Evolutionary conservation across 2,329 filamentous ascomycete species (phyloP).

Genomic region (Fusarium pininemorale): DNA sequence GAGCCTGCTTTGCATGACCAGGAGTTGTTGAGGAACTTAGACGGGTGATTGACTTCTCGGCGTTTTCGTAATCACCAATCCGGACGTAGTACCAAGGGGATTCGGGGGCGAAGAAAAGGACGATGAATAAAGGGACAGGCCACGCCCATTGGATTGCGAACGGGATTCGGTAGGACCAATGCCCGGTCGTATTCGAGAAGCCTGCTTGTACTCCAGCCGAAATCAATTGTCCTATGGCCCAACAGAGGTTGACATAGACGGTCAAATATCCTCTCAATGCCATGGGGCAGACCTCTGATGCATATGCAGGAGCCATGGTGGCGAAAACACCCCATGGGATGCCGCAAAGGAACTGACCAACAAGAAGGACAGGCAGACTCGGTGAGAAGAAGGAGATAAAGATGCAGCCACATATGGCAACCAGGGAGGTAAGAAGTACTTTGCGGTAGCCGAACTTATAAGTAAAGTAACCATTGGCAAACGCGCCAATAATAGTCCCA

Average conservation of each 20-base stretch:
- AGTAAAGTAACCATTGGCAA: slow-evolving; percentile 38
- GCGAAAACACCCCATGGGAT: slow-evolving; percentile 56
- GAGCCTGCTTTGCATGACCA: slow-evolving; percentile 51
- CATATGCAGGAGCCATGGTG: slow-evolving; percentile 54
- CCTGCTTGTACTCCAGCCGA: slow-evolving; percentile 45
- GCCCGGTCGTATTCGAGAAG: slow-evolving; percentile 25
- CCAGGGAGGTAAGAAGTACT: slow-evolving; percentile 57
- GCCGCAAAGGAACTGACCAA: slow-evolving; percentile 58
- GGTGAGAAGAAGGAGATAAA: slow-evolving; percentile 48
- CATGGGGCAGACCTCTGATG: slow-evolving; percentile 56
- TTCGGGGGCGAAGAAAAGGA: slow-evolving; percentile 45
- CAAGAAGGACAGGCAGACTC: slow-evolving; percentile 52
- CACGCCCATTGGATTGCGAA: slow-evolving; percentile 52
- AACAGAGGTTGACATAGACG: slow-evolving; percentile 55
- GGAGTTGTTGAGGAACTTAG: slow-evolving; percentile 47
- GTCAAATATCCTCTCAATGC: slow-evolving; percentile 54
- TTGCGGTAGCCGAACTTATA: slow-evolving; percentile 47
- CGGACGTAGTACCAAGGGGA: slow-evolving; percentile 48
- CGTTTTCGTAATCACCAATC: slow-evolving; percentile 43
- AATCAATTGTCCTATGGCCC: slow-evolving; percentile 54
- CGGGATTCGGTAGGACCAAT: slow-evolving; percentile 51
- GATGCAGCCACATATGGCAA: slow-evolving; percentile 35
- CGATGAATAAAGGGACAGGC: slow-evolving; percentile 43
- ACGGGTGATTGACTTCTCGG: slow-evolving; percentile 37
- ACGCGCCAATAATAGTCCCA: slow-evolving; percentile 30